Evolutionary conservation across 176 grass and related monocot species (phyloP), one percentile per base, ranked within the genome.

Genomic region (Musa schizocarpa): DNA sequence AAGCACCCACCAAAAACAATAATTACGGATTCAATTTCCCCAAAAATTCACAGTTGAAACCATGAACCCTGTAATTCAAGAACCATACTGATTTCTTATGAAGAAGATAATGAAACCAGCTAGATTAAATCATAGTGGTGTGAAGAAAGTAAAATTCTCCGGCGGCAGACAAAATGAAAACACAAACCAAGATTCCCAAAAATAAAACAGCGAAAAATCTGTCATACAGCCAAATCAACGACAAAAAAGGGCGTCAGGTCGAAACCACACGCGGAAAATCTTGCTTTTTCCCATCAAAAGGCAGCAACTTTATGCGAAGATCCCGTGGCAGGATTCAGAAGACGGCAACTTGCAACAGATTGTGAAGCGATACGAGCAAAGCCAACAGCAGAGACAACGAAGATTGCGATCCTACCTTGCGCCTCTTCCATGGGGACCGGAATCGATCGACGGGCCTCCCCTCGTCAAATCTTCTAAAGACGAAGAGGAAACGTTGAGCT

Each of bases 401-500:
- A 24, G 3, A 83, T 26, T 14, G 52, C 61, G 13, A 79, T 19
- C 79, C 0, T 81, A 96, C 92, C 89, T 79, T 87, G 81, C 20
- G 92, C 82, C 68, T 92, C 86, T 79, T 92, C 92, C 89, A 96
- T 96, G 77, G 82, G 21, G 8, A 14, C 34, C 7, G 6, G 12
- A 29, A 34, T 43, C 10, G 25, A 12, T 12, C 11, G 34, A 29
- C 25, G 13, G 26, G 57, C n/a, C 57, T 14, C 65, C 26, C 26
- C 26, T 68, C 24, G 13, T 43, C 65, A 9, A 29, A 13, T 68
- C 65, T 9, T 34, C 13, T 12, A 1, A 27, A 43, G 34, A 5
- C 57, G n/a, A 61, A 12, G 21, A 26, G 63, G 29, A 34, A 43
- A 43, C 34, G 34, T 43, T 43, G 34, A 43, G 34, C 4, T 13